Evolutionary conservation across 345 rosid species (phyloP).

Genomic region (Durio zibethinus): DNA sequence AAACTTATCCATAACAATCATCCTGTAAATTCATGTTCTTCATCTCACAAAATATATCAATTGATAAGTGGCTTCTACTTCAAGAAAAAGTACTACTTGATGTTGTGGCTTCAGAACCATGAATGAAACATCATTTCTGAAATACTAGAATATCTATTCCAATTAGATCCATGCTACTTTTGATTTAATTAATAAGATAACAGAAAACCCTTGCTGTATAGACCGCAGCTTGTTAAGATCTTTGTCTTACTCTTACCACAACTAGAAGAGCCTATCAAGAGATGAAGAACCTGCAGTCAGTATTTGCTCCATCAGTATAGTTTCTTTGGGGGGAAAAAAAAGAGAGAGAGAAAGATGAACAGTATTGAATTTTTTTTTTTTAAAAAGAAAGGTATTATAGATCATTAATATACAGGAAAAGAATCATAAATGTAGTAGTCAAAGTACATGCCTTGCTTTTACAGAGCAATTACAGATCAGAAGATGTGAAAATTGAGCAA

Average conservation of each 20-base stretch:
- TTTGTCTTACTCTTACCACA: conserved; percentile 34
- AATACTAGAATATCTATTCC: not conserved
- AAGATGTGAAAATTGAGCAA: not conserved
- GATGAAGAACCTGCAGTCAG: conserved; percentile 59
- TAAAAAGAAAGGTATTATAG: not conserved
- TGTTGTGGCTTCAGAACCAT: not conserved
- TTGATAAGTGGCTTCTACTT: not conserved
- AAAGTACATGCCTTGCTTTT: not conserved
- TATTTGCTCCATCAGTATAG: conserved; percentile 1
- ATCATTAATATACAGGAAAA: not conserved
- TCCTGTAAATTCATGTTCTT: not conserved
- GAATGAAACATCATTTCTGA: not conserved
- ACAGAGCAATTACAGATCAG: not conserved
- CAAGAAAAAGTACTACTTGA: not conserved
- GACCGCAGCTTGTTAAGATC: not conserved
- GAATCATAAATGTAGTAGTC: not conserved
- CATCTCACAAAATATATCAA: not conserved
- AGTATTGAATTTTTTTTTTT: not conserved
- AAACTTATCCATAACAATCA: not conserved
- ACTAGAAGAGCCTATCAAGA: conserved; percentile 55
- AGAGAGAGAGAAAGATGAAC: not conserved
- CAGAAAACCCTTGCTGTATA: not conserved
- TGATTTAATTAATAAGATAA: not conserved
- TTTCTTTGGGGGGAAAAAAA: not conserved
- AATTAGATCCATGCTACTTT: not conserved